A percentile compares a stretch with the other conserved stretches of the same genome.
phyloP scores from a whole-genome alignment of 306 rosid genomes.

The Fragaria nilgerrensis region DNA sequence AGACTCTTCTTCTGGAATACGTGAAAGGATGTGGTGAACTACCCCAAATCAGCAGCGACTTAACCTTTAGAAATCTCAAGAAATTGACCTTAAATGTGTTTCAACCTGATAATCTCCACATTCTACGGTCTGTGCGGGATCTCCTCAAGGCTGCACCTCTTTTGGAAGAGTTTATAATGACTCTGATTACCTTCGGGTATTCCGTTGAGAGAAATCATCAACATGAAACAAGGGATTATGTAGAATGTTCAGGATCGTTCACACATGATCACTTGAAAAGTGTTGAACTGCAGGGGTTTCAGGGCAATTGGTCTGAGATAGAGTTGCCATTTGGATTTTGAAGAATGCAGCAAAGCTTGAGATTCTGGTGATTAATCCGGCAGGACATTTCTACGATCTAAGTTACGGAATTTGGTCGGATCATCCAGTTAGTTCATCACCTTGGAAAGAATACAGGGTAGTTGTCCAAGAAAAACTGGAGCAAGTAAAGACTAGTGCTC shows the following conservation, averaged over 20 bases:
- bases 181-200: rapidly evolving
- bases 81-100: neutral
- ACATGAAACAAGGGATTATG: neutral
- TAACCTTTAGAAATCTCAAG: neutral
- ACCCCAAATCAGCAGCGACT: neutral
- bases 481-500: too few relatives aligned
- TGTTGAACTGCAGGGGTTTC: neutral
- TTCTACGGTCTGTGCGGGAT: neutral
- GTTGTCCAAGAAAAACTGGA: too few relatives aligned
- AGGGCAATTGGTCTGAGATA: neutral
- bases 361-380: neutral
- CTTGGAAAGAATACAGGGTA: too few relatives aligned
- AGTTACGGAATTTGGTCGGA: too few relatives aligned
- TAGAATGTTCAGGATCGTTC: neutral
- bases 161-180: neutral
- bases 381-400: neutral
- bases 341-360: neutral
- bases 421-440: too few relatives aligned
- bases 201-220: too few relatives aligned
- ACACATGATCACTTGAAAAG: too few relatives aligned
- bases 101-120: neutral
- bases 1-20: neutral
- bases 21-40: too few relatives aligned
- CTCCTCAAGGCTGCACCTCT: neutral
- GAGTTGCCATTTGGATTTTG: neutral